Evolutionary conservation across 78 protist species (phyloP), one percentile per base, ranked within the genome.

Genomic region (Dictyostelium intermedium): DNA sequence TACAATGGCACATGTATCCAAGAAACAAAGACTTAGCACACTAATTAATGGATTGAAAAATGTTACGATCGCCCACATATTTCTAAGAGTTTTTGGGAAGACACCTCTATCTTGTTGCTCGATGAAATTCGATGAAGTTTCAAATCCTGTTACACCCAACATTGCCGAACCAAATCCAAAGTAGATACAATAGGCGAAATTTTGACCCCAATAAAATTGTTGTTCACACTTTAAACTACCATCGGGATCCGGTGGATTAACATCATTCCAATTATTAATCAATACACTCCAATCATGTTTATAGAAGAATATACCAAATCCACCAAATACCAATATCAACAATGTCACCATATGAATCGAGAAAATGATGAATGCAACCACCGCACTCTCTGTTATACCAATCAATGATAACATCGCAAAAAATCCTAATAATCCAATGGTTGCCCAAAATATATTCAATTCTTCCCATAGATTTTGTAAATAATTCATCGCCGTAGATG

Each of bases 131-230:
- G 98, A 96, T 9, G 98, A 96, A 0, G 97, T 97, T 82, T 98
- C 99, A 66, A 96, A 98, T 9, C 99, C 99, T 1, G 97, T 86
- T 11, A 97, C 97, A 16, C 98, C 98, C 47, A 97, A 91, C 95
- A 97, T 81, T 4, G 96, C 98, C 0, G 98, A 95, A 32, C 96
- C 93, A 80, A 97, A 96, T 14, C 98, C 98, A 73, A 92, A 95
- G 87, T 66, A 91, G 13, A 97, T 85, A 39, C 92, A 85, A 45
- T 53, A 41, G 20, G 92, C 92, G 43, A 94, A 53, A 74, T 94
- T 66, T 50, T 70, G 53, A 5, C 83, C 83, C 23, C 20, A 18
- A 30, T 84, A 39, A 20, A 56, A 63, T 25, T 78, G 84, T 3
- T n/a, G n/a, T 4, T 37, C 87, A 9, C 32, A 87, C 32, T 83